Conservation (phyloP, 345 rosid species). For the Aethionema arabicum region DNA sequence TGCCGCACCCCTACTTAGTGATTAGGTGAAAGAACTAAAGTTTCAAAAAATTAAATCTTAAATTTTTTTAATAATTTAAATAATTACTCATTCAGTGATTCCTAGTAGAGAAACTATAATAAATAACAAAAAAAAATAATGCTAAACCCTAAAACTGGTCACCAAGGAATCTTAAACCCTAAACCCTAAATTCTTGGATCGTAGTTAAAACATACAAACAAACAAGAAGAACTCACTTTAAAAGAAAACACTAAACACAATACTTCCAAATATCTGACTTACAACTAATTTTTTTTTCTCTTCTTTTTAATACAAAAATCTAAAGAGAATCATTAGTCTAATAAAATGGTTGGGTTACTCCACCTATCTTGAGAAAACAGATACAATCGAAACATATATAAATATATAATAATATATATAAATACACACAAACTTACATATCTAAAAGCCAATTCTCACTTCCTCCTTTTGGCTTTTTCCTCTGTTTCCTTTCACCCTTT, state of each 20-base stretch:
- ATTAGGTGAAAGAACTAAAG: no score
- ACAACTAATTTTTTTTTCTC: neutral
- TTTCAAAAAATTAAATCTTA: no score
- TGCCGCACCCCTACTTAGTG: no score
- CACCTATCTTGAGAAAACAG: conserved; percentile 38
- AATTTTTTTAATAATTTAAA: no score
- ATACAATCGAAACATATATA: conserved; percentile 24
- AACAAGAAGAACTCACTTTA: conserved; percentile 1
- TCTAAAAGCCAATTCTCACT: conserved; percentile 40
- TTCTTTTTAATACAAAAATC: conserved; percentile 29
- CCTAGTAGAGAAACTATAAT: no score
- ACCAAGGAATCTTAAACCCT: no score
- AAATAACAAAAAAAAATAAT: no score
- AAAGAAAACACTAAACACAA: conserved; percentile 35
- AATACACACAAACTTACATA: conserved; percentile 49
- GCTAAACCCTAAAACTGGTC: no score
- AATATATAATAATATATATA: conserved; percentile 4
- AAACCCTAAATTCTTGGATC: no score
- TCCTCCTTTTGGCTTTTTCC: conserved; percentile 5
- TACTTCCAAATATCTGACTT: conserved; percentile 18
- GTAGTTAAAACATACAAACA: neutral
- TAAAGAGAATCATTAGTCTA: conserved; percentile 25
- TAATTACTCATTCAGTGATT: no score
- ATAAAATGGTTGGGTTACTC: conserved; percentile 39
- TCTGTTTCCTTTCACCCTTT: conserved; percentile 24